Conservation (phyloP, 257 asterid genomes). For the Solanum phureja region DNA sequence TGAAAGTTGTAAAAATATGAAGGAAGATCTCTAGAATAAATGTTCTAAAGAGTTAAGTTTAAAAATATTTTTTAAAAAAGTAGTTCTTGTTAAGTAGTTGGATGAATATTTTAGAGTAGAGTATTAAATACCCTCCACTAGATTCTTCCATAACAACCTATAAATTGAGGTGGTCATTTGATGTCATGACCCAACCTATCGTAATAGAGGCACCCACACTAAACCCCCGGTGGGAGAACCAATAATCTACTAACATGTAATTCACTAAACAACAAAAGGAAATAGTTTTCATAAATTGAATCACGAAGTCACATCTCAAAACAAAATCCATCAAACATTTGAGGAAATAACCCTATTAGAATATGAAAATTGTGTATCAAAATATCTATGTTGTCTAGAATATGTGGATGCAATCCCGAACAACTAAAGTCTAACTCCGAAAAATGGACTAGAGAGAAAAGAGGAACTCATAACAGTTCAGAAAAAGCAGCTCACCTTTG, state of each 20-base stretch:
- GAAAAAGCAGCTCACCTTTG: not conserved
- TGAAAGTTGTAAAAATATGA: not conserved
- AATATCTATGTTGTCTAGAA: not conserved
- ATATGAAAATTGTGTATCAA: not conserved
- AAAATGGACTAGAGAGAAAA: not conserved
- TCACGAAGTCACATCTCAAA: not conserved
- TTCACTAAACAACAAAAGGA: not conserved
- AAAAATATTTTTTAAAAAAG: too few relatives aligned
- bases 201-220: not conserved
- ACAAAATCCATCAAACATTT: not conserved
- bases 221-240: not conserved
- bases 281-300: not conserved
- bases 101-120: not conserved
- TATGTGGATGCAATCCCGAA: not conserved
- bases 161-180: not conserved
- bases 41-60: not conserved
- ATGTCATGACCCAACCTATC: not conserved
- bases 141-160: not conserved
- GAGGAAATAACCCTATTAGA: too few relatives aligned
- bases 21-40: not conserved
- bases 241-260: not conserved
- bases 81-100: not conserved
- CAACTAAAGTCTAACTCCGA: not conserved
- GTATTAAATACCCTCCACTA: not conserved
- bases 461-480: not conserved